Percentiles rank a stretch among this genome's conserved stretches.
These are phyloP conservation scores for Aspergillus campestris DNA, from an alignment of 495 filamentous ascomycete species.

Conservation along the genomic window DNA sequence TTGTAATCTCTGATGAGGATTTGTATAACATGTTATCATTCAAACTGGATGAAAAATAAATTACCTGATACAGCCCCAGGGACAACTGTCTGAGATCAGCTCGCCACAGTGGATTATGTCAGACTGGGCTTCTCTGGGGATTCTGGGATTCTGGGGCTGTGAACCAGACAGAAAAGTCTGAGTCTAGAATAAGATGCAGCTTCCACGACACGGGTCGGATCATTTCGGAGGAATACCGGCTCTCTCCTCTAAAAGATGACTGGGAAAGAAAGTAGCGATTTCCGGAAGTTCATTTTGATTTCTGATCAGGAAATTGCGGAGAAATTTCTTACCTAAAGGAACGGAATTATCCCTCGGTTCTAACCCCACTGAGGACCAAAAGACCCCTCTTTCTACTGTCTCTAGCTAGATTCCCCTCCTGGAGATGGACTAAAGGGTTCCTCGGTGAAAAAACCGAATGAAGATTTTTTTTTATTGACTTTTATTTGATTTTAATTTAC, in stretches of 20 bases:
- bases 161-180: neutral
- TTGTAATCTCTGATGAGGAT: too few species aligned
- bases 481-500: neutral
- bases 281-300: too few species aligned
- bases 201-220: constrained; percentile 10
- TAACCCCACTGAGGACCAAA: too few species aligned
- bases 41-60: too few species aligned
- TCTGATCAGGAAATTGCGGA: constrained; percentile 11
- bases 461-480: too few species aligned
- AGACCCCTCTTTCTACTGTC: neutral
- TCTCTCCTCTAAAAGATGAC: constrained; percentile 3
- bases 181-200: constrained; percentile 2
- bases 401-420: neutral
- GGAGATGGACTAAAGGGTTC: constrained; percentile 2
- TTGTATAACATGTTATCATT: too few species aligned
- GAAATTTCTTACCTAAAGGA: constrained; percentile 15
- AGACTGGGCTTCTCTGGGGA: neutral
- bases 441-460: constrained; percentile 10
- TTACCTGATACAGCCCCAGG: too few species aligned
- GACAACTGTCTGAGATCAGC: too few species aligned
- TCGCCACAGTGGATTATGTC: too few species aligned
- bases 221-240: constrained; percentile 16
- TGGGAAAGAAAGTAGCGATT: too few species aligned
- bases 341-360: neutral
- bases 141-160: neutral